Evolutionary conservation across 2,329 filamentous ascomycete species (phyloP).

Genomic region (Malbranchea cinnamomea): DNA sequence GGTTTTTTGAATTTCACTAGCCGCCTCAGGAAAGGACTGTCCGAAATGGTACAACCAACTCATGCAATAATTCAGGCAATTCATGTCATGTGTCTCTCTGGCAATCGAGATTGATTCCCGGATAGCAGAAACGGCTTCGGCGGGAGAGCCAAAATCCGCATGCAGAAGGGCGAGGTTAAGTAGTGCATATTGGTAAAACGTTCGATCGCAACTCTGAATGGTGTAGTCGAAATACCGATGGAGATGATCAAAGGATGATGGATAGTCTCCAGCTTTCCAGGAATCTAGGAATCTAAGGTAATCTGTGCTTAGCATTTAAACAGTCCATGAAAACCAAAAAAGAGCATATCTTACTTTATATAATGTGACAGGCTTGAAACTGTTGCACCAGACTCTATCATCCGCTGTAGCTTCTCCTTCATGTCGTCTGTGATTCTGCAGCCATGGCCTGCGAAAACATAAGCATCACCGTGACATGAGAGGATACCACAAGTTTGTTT

Average conservation of each 20-base stretch:
- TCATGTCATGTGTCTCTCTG: constrained; percentile 80
- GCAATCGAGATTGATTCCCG: constrained; percentile 91
- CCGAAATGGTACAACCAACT: constrained; percentile 94
- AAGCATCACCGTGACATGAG: no score
- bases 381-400: constrained; percentile 52
- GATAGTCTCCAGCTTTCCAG: constrained; percentile 82
- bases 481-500: constrained; percentile 18
- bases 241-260: constrained; percentile 75
- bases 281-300: constrained; percentile 63
- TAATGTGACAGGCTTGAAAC: constrained; percentile 64
- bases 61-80: constrained; percentile 84
- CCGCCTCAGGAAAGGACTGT: constrained; percentile 66
- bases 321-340: background rate
- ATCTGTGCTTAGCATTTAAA: constrained; percentile 1
- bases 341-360: constrained; percentile 39
- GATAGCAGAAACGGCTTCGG: constrained; percentile 85
- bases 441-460: constrained; percentile 45
- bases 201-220: constrained; percentile 66
- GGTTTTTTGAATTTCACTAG: constrained; percentile 52
- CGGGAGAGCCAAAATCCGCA: constrained; percentile 83
- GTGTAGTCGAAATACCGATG: constrained; percentile 97
- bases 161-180: constrained; percentile 89
- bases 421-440: constrained; percentile 63
- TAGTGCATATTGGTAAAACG: constrained; percentile 87
- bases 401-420: constrained; percentile 51